Base-by-base conservation (phyloP, 495 filamentous ascomycete genomes). In the Apiosordaria backusii region DNA sequence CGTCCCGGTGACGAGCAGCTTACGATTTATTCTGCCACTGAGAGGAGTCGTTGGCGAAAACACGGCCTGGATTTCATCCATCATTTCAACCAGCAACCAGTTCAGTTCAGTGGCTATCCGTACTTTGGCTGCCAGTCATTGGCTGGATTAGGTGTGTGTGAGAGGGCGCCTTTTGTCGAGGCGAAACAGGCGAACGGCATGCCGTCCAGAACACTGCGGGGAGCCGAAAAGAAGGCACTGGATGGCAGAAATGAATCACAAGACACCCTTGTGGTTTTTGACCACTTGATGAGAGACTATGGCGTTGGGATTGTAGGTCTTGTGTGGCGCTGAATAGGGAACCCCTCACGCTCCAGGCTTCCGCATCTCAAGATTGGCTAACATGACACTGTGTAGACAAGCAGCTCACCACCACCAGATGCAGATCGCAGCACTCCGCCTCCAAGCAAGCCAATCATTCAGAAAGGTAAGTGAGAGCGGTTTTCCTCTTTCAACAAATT, bases 361-460 rank as follows among this genome's bases (percentile, higher is more conserved):
- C 35, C 35, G 35, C 35, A 45, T 45, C 35, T 45, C 27, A 54
- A 18, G 35, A 60, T 63, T 27, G 62, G 55, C 16, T 64, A 63
- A 65, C 69, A 68, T 68, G 55, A 62, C 64, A 54, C 40, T 63
- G 58, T 66, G 54, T 67, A 74, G 74, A 69, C 59, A 22, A 72
- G 68, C 63, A 76, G 72, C 65, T 76, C 74, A 35, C 74, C 74
- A 50, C 40, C 64, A 22, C 66, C 64, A 7, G 57, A n/a, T n/a
- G n/a, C 64, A 13, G 19, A 40, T 9, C 68, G 59, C 25, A 70
- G 62, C 54, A 58, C 52, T 9, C 35, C 13, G 19, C 57, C 65
- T 18, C 52, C 53, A 2, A 57, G 55, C 24, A 25, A 45, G 13
- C 35, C 5, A 2, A 15, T 3, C 16, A 15, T 13, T 45, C 35